A percentile compares a stretch with the other conserved stretches of the same genome.
phyloP scores from a whole-genome alignment of 2,329 filamentous ascomycete species.

The Aspergillus ustus region DNA sequence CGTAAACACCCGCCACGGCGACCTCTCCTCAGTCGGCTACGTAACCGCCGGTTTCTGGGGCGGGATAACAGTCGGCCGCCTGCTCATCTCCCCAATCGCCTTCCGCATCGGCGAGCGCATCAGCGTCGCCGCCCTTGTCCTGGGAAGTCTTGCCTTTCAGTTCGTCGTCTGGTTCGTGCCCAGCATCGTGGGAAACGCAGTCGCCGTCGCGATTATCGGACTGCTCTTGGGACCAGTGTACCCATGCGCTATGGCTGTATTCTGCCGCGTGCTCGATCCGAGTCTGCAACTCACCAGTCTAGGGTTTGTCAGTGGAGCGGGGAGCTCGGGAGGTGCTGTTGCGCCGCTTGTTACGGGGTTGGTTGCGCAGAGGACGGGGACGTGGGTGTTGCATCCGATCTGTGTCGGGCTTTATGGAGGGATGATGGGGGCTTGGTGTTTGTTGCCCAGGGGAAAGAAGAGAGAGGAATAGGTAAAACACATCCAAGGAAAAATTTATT shows the following conservation, averaged over 20 bases:
- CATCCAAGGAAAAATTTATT: no score
- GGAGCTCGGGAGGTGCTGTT: conserved; percentile 48
- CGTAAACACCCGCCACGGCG: conserved; percentile 71
- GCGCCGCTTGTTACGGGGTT: conserved; percentile 55
- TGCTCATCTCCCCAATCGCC: conserved; percentile 66
- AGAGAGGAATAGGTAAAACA: background rate
- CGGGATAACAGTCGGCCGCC: conserved; percentile 74
- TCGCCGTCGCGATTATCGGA: conserved; percentile 71
- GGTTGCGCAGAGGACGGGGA: conserved; percentile 52
- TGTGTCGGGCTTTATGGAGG: conserved; percentile 59
- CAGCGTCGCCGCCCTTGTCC: conserved; percentile 59
- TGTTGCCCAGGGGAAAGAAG: conserved; percentile 44
- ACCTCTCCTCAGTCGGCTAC: conserved; percentile 75
- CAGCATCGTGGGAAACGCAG: conserved; percentile 72
- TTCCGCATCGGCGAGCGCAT: background rate
- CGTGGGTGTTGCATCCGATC: conserved; percentile 58
- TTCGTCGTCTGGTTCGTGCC: conserved; percentile 79
- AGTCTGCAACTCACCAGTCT: conserved; percentile 32
- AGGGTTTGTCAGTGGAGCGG: conserved; percentile 46
- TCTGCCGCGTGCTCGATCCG: background rate
- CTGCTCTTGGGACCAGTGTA: conserved; percentile 76
- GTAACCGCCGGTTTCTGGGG: conserved; percentile 72
- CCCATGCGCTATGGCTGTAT: background rate
- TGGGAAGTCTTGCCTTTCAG: conserved; percentile 69
- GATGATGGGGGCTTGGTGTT: conserved; percentile 59